A percentile compares a stretch with the other conserved stretches of the same genome.
Conservation (phyloP, 306 rosid species). For the Albizia julibrissin region DNA sequence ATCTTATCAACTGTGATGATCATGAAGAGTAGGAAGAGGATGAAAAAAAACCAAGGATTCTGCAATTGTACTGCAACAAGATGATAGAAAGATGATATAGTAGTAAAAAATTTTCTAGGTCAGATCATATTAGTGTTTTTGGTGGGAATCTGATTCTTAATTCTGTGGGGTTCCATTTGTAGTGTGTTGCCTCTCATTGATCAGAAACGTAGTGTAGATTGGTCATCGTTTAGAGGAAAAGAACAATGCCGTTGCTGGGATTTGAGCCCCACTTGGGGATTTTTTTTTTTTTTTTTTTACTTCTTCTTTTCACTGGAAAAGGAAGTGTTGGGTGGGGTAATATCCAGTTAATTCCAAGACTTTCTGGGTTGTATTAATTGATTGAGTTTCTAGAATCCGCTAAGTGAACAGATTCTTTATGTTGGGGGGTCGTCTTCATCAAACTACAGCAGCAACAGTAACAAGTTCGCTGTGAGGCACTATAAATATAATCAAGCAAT, state of each 20-base stretch:
- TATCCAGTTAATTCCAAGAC: neutral
- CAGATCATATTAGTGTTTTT: neutral
- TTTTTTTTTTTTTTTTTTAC: too few species aligned
- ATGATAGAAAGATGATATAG: neutral
- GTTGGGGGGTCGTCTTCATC: neutral
- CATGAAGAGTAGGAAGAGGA: constrained; percentile 33
- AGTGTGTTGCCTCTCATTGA: neutral
- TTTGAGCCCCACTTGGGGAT: neutral
- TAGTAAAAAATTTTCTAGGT: neutral
- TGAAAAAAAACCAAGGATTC: neutral
- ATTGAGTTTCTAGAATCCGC: neutral
- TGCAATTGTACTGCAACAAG: constrained; percentile 4
- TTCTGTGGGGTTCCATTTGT: constrained; percentile 1
- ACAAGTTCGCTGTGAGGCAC: too few species aligned
- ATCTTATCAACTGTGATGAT: neutral
- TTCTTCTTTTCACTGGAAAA: neutral
- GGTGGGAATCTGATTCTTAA: neutral
- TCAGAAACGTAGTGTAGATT: neutral
- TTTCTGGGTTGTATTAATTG: neutral
- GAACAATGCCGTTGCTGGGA: neutral
- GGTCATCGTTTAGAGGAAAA: neutral
- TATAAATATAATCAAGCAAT: neutral
- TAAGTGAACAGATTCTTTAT: neutral
- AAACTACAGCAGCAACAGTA: neutral
- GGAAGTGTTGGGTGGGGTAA: neutral